Evolutionary conservation across 306 rosid species (phyloP).

Genomic region (Cucurbita ficifolia): DNA sequence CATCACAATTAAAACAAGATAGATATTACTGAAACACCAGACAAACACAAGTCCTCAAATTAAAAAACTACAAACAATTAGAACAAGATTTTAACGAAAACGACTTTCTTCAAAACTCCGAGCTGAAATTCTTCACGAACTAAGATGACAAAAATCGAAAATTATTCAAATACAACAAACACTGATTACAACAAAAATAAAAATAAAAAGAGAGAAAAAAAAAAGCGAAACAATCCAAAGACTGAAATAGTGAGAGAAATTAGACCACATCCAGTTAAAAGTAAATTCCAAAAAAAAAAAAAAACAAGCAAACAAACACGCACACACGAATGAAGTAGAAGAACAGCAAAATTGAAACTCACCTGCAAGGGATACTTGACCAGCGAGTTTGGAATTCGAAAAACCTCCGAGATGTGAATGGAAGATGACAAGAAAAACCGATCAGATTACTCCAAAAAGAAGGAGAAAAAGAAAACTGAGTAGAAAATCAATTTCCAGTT

Average conservation of each 20-base stretch:
- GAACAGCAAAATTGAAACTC: conserved; percentile 6
- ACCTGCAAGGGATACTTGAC: conserved; percentile 12
- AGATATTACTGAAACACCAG: neutral
- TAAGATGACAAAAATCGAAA: neutral
- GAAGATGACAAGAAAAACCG: neutral
- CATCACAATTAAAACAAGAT: neutral
- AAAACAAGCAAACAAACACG: too few relatives aligned
- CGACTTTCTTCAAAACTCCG: neutral
- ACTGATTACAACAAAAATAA: neutral
- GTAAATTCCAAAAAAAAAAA: neutral
- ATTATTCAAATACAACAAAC: neutral
- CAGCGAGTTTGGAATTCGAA: conserved; percentile 2
- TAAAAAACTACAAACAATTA: neutral
- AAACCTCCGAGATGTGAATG: neutral
- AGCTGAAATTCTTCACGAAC: neutral
- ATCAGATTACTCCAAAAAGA: neutral
- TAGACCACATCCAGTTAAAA: neutral
- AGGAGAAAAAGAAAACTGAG: neutral
- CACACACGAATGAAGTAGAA: neutral
- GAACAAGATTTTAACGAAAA: neutral
- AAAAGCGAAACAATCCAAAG: neutral
- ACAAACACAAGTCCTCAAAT: neutral
- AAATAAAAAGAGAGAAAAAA: neutral
- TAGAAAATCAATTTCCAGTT: neutral
- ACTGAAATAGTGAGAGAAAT: neutral